Evolutionary conservation across 2,329 filamentous ascomycete species (phyloP), one percentile per base, ranked within the genome.

Genomic region (Trichoderma atrobrunneum): DNA sequence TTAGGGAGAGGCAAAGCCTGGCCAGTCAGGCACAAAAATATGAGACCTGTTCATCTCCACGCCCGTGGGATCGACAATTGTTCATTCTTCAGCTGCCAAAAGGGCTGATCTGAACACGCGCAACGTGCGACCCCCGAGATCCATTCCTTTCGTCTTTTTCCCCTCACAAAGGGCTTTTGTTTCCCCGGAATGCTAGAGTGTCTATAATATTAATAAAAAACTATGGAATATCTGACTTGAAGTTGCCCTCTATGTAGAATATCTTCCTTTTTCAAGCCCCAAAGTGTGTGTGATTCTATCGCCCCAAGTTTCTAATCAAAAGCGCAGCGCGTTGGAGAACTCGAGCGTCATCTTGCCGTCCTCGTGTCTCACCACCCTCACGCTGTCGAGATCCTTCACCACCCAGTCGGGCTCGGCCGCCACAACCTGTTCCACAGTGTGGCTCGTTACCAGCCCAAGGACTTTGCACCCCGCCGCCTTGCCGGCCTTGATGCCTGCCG

Each of bases 401-500:
- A 97, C 90, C 91, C 93, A 97, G 84, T 97, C 94, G 59, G 95
- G 93, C n/a, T 89, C 91, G 5, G 94, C 93, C 61, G 87, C 88
- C 73, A 86, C 83, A 64, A 97, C 87, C 83, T 95, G 89, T 76
- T 90, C 89, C 60, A 91, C 84, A 30, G 88, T 89, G 83, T 97
- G 95, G 78, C 93, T 97, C 69, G 94, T 97, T 70, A 92, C 89
- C 69, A 98, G 83, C n/a, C 91, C 95, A 60, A 97, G 83, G 14
- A 97, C 95, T 78, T 88, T 91, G 84, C 92, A 97, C 2, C 94
- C 94, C 11, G 95, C 95, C 1, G 89, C 93, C 82, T 95, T 97
- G 63, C 94, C 95, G 32, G 94, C 90, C 75, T 84, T 86, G 78
- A 97, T 93, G 6, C 95, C 95, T 8, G 94, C 93, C 6, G 95